Percentiles rank a stretch among this genome's conserved stretches.
These are phyloP conservation scores for Skeletonema menzelii DNA, from an alignment of 108 stramenopile genomes.

Conservation along the genomic window DNA sequence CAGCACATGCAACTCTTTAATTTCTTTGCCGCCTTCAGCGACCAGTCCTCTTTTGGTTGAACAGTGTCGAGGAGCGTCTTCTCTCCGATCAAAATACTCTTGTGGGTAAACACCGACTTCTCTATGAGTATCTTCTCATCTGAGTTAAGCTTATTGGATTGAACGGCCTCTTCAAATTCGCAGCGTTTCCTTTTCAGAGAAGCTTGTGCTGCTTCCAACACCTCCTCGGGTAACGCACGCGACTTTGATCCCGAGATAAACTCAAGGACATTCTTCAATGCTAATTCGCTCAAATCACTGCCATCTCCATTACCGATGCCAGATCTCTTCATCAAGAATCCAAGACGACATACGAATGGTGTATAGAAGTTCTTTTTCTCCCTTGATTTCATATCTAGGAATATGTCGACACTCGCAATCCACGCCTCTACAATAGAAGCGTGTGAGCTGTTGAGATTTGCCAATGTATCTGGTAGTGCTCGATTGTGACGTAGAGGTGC, in stretches of 20 bases:
- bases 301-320: constrained; percentile 51
- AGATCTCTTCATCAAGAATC: constrained; percentile 56
- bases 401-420: constrained; percentile 79
- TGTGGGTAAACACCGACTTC: constrained; percentile 78
- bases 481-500: constrained; percentile 34
- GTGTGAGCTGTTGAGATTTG: constrained; percentile 52
- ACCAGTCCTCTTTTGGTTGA: constrained; percentile 75
- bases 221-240: constrained; percentile 51
- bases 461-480: constrained; percentile 44
- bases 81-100: constrained; percentile 78
- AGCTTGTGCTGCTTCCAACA: constrained; percentile 53
- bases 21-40: constrained; percentile 65
- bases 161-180: constrained; percentile 4
- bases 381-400: constrained; percentile 73
- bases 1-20: constrained; percentile 50
- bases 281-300: constrained; percentile 50
- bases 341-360: constrained; percentile 74
- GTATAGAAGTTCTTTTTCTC: constrained; percentile 74
- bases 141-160: constrained; percentile 1
- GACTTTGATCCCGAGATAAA: constrained; percentile 74
- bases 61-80: constrained; percentile 84
- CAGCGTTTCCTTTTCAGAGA: constrained; percentile 48
- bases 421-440: constrained; percentile 76
- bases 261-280: constrained; percentile 70
- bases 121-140: constrained; percentile 53